phyloP scores from a whole-genome alignment of 192 early-diverging fungal species.

The Coemansia sp. region DNA sequence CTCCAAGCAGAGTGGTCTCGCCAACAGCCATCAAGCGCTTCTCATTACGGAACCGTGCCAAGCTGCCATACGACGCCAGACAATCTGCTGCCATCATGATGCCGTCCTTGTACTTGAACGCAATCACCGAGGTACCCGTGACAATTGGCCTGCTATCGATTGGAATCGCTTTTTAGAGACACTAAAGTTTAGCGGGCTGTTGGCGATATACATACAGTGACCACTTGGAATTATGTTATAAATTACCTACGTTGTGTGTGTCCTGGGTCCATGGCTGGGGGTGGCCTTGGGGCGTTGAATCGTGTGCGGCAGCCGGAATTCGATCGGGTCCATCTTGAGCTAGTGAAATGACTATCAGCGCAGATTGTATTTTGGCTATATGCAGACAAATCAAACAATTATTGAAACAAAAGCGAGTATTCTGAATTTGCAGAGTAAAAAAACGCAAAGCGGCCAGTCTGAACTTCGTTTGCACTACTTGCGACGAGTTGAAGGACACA shows the following conservation, averaged over 20 bases:
- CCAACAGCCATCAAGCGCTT: constrained; percentile 81
- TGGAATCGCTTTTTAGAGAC: not conserved
- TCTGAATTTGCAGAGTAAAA: not conserved
- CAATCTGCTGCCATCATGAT: constrained; percentile 96
- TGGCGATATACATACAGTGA: not conserved
- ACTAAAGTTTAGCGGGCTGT: not conserved
- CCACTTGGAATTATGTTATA: not conserved
- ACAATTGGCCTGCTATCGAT: constrained; percentile 69
- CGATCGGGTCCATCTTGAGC: constrained; percentile 33
- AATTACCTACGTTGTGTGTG: constrained; percentile 61
- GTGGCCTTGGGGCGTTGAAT: constrained; percentile 40
- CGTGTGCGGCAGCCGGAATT: constrained; percentile 36
- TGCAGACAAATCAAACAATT: not conserved
- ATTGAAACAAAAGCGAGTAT: not conserved
- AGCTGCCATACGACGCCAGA: constrained; percentile 91
- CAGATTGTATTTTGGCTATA: not conserved
- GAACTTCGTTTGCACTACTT: not conserved
- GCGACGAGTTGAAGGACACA: not conserved
- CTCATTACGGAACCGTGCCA: constrained; percentile 90
- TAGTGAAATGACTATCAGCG: not conserved
- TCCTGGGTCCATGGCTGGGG: constrained; percentile 51
- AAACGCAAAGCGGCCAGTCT: not conserved
- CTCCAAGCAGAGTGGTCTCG: constrained; percentile 85
- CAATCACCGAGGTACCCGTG: constrained; percentile 92
- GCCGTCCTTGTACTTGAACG: constrained; percentile 95